phyloP scores from a whole-genome alignment of 441 rosid species.

The Arabidopsis hybrid region DNA sequence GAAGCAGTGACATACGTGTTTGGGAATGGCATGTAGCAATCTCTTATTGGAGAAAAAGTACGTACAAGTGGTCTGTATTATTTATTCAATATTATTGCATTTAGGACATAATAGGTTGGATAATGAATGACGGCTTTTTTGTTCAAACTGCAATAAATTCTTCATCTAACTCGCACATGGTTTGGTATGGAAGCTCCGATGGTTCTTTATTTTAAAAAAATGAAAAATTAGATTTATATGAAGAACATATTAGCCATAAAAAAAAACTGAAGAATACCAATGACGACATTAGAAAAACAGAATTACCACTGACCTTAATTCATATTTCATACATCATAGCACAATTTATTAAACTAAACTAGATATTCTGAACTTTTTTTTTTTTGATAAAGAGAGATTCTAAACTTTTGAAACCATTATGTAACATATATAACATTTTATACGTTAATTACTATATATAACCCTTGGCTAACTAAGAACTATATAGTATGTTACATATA shows the following conservation, averaged over 20 bases:
- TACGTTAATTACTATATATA: not conserved
- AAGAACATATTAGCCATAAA: not conserved
- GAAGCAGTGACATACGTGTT: conserved; percentile 1
- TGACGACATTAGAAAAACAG: too few species aligned
- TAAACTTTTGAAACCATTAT: not conserved
- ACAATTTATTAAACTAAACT: too few species aligned
- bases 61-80: conserved; percentile 2
- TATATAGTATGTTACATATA: too few species aligned
- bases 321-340: too few species aligned
- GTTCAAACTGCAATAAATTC: conserved; percentile 39
- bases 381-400: too few species aligned
- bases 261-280: not conserved
- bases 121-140: conserved; percentile 8
- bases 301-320: too few species aligned
- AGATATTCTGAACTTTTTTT: too few species aligned
- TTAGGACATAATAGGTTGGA: conserved; percentile 23
- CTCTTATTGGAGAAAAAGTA: not conserved
- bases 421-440: not conserved
- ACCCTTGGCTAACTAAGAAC: too few species aligned
- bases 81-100: conserved; percentile 19
- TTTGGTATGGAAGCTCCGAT: conserved; percentile 25
- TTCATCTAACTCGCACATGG: conserved; percentile 44
- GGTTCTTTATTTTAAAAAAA: not conserved
- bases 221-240: not conserved
- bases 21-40: conserved; percentile 31